phyloP scores from a whole-genome alignment of 768 basidiomycete genomes.

The Leccinum olivaceopallidum region DNA sequence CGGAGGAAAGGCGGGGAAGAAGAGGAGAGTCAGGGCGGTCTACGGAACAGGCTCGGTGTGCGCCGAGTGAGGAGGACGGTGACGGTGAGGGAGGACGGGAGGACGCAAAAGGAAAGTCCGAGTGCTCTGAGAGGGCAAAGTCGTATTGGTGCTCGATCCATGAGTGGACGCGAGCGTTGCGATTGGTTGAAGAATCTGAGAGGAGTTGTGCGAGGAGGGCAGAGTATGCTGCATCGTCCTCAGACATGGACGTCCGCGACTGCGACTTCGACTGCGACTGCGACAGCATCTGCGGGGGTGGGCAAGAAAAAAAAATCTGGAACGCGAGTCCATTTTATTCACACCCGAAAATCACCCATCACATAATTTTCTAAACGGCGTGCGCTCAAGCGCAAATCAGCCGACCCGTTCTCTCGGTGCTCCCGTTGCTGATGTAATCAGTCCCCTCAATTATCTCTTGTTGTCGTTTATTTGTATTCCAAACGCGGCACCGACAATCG shows the following conservation, averaged over 20 bases:
- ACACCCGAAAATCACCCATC: constrained; percentile 13
- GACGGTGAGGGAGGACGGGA: constrained; percentile 29
- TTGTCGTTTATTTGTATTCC: neutral
- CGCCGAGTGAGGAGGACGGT: constrained; percentile 34
- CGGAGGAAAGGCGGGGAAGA: constrained; percentile 29
- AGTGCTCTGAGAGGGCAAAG: constrained; percentile 33
- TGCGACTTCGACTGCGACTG: neutral
- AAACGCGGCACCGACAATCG: neutral
- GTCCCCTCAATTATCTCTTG: neutral
- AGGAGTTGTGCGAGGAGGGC: constrained; percentile 30
- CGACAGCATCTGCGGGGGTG: constrained; percentile 9
- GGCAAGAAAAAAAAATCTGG: neutral
- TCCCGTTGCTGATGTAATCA: constrained; percentile 19
- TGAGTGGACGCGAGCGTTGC: constrained; percentile 34
- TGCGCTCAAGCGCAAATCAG: constrained; percentile 17
- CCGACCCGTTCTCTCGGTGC: constrained; percentile 17
- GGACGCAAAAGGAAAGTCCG: constrained; percentile 4
- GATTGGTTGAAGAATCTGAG: constrained; percentile 20
- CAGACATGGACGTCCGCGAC: constrained; percentile 23
- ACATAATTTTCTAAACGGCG: constrained; percentile 14
- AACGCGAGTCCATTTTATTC: constrained; percentile 24
- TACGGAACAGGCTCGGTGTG: constrained; percentile 19
- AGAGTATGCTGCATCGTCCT: constrained; percentile 34
- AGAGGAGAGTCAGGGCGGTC: constrained; percentile 34
- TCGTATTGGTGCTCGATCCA: constrained; percentile 40